These are phyloP conservation scores for Fallopia convolvulus DNA, from an alignment of 148 eudicot genomes.

Conservation along the genomic window DNA sequence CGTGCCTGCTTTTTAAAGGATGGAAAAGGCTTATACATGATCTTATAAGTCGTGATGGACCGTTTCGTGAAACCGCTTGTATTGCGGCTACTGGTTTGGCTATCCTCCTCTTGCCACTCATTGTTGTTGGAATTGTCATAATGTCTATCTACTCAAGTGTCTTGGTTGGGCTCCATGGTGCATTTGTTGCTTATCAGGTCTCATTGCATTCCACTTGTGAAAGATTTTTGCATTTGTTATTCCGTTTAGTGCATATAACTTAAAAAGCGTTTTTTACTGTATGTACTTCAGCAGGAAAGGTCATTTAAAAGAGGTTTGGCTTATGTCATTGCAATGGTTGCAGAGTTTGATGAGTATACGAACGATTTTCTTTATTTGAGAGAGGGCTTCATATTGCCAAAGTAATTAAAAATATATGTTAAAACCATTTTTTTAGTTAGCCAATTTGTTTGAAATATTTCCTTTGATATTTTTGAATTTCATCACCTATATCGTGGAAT, in stretches of 20 bases:
- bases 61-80: constrained; percentile 88
- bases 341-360: constrained; percentile 92
- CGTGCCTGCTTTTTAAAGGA: constrained; percentile 77
- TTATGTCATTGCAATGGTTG: constrained; percentile 81
- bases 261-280: neutral
- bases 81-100: constrained; percentile 86
- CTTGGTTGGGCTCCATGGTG: constrained; percentile 70
- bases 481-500: no score
- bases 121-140: constrained; percentile 60
- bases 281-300: constrained; percentile 50
- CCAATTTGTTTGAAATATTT: neutral
- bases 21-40: constrained; percentile 82
- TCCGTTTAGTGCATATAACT: neutral
- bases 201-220: neutral
- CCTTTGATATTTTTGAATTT: no score
- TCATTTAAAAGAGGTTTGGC: constrained; percentile 75
- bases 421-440: constrained; percentile 7
- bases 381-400: constrained; percentile 87
- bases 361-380: constrained; percentile 93
- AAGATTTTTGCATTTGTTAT: neutral
- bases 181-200: constrained; percentile 83
- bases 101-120: constrained; percentile 80
- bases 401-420: constrained; percentile 35
- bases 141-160: constrained; percentile 64
- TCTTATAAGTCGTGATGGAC: constrained; percentile 82